Evolutionary conservation across 306 rosid genomes (phyloP), one percentile per base, ranked within the genome.

Genomic region (Trifolium repens): DNA sequence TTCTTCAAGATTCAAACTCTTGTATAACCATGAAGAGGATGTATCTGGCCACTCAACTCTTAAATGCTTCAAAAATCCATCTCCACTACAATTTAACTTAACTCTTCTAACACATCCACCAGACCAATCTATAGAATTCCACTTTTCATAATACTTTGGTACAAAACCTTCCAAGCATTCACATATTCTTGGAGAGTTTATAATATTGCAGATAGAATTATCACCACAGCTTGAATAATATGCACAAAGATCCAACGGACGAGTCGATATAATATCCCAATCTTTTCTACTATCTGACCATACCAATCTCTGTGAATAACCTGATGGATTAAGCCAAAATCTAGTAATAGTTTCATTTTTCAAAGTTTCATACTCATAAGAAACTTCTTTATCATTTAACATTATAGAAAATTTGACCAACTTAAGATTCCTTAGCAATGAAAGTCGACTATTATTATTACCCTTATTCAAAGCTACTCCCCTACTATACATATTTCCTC

Each of bases 381-480:
- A 46, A 50, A 73, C 15, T 44, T 80, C 84, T 26, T 67, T 13
- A 3, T 76, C 55, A 67, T 46, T 61, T 37, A 80, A 9, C 30
- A 32, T 37, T 24, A 84, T 53, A 12, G 73, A 30, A 30, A n/a
- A 82, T 3, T 19, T 37, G 5, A 58, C 59, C 3, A 58, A 1
- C 8, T 12, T 58, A 22, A 9, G 30, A 24, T 8, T 59, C 19
- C 32, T 43, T 15, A 14, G 57, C 67, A 26, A 42, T 17, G 54
- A 44, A 44, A 58, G 13, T 0, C 71, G 69, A 5, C 71, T 47
- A 16, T 76, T 15, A 55, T 24, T 0, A 9, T 43, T 9, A 11
- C 84, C 87, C 22, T 77, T 84, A 40, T 77, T 84, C 85, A 82
- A 77, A 13, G 82, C 85, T 82, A 72, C 9, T 82, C 61, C 6